Conservation (phyloP, 164 flowering plant species). For the grape (Vitis vinifera) region ASM3070453v1 NC_081817.1:27738501-27739000, state of each 20-base stretch:
- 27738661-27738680: conserved; percentile 85
- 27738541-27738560: conserved; percentile 53
- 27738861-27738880: too few relatives aligned
- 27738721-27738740: conserved; percentile 78
- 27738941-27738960: too few relatives aligned
- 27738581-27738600: conserved; percentile 52
- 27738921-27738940: too few relatives aligned
- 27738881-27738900: too few relatives aligned
- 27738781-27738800: conserved; percentile 91
- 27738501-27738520: conserved; percentile 45
- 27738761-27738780: conserved; percentile 95
- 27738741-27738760: conserved; percentile 92
- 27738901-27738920: too few relatives aligned
- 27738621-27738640: conserved; percentile 89
- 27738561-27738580: conserved; percentile 70
- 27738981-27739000: too few relatives aligned
- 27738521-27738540: conserved; percentile 51
- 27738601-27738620: conserved; percentile 79
- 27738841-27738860: conserved; percentile 4
- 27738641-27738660: conserved; percentile 84
- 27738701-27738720: conserved; percentile 83
- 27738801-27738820: conserved; percentile 92
- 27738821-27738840: conserved; percentile 70
- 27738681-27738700: conserved; percentile 63
- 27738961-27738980: too few relatives aligned